Evolutionary conservation across 164 flowering plant genomes (phyloP), one percentile per base, ranked within the genome.

Genomic region (Saururus chinensis): DNA sequence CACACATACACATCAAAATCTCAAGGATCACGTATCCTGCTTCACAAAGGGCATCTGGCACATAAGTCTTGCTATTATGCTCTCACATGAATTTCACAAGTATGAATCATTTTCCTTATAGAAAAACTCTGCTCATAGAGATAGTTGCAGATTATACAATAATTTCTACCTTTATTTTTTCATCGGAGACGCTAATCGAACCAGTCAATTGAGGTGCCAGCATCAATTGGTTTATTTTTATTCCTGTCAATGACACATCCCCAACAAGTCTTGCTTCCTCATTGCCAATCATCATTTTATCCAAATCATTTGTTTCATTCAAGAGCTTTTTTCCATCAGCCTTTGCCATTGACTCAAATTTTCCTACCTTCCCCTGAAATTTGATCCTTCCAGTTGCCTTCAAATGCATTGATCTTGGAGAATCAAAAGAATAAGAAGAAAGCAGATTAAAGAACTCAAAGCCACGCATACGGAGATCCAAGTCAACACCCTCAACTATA

Each of bases 381-480:
- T 90, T 93, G 59, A 93, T 70, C 77, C 83, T 90, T 72, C 99
- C 99, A 9, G 96, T 85, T 69, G 97, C 88, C 79, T 88, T 93
- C 77, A 93, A 67, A 77, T 87, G 89, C 67, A 82, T 56, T 30
- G 97, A 92, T 64, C 92, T 84, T 63, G 86, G 87, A 73, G 88
- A 82, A 80, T 90, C 97, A 78, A 88, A 84, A 57, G 89, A 69
- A 76, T 84, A 79, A 26, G 89, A 78, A 65, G 92, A 84, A 60
- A 85, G 76, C 72, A 85, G 65, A 71, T 78, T 88, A 68, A 88
- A 83, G 70, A 90, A 85, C 75, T 93, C 97, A 80, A 93, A 93
- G 57, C 88, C 88, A 67, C 95, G 99, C 99, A 93, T 87, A 4
- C 93, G 83, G 35, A 90, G 69, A 70, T 90, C 99, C 77, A 90